A percentile compares a stretch with the other conserved stretches of the same genome.
Conservation (phyloP, 2,329 filamentous ascomycete genomes). For the Aspergillus sp. region DNA sequence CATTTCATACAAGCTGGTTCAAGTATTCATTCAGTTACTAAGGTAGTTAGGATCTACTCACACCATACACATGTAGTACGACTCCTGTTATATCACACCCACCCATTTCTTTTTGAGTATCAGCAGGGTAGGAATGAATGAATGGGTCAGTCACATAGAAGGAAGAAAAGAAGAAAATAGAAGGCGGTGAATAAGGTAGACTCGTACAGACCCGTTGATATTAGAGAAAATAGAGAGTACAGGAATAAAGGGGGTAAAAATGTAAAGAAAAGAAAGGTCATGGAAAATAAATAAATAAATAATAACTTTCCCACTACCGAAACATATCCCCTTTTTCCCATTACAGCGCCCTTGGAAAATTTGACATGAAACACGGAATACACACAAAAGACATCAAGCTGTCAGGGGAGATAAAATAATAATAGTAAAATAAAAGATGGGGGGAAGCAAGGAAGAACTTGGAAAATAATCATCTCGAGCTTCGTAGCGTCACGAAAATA, state of each 20-base stretch:
- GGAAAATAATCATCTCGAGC: conserved; percentile 26
- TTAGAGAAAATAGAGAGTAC: conserved; percentile 2
- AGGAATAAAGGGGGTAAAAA: conserved; percentile 7
- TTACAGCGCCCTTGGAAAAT: conserved; percentile 42
- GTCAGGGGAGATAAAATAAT: background rate
- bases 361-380: conserved; percentile 16
- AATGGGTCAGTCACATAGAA: background rate
- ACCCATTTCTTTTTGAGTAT: background rate
- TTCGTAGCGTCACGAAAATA: conserved; percentile 29
- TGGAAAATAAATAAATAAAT: background rate
- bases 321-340: conserved; percentile 40
- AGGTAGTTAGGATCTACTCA: no score
- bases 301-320: conserved; percentile 36
- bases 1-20: background rate
- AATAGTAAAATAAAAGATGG: conserved; percentile 20
- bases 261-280: conserved; percentile 2
- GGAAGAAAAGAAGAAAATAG: background rate
- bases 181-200: background rate
- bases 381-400: conserved; percentile 9
- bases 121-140: background rate
- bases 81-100: no score
- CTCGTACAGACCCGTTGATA: conserved; percentile 8
- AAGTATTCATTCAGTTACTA: no score
- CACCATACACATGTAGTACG: no score
- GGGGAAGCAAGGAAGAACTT: conserved; percentile 15